phyloP scores from a whole-genome alignment of 306 rosid species.

The Pachyrhizus erosus region DNA sequence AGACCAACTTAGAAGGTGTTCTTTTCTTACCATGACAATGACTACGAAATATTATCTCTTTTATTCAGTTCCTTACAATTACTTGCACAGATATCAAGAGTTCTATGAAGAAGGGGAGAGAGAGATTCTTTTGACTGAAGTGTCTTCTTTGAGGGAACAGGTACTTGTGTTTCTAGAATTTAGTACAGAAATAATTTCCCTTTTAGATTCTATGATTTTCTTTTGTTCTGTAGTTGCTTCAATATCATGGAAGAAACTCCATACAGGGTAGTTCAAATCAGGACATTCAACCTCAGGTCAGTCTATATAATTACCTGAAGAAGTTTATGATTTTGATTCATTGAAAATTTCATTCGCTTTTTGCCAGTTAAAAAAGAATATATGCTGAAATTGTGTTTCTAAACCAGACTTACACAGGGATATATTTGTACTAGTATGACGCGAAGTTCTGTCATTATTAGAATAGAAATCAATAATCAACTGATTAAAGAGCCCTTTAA shows the following conservation, averaged over 20 bases:
- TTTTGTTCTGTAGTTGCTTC: constrained; percentile 70
- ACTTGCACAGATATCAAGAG: constrained; percentile 81
- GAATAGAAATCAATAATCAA: not conserved
- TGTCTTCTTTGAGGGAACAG: constrained; percentile 81
- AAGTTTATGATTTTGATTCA: constrained; percentile 26
- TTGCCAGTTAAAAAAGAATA: not conserved
- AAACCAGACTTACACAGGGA: constrained; percentile 10
- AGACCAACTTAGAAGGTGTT: constrained; percentile 91
- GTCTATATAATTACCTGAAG: constrained; percentile 39
- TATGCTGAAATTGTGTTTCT: constrained; percentile 20
- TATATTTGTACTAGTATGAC: constrained; percentile 26
- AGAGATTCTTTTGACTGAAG: constrained; percentile 74
- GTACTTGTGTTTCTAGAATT: constrained; percentile 48
- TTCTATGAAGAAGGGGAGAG: constrained; percentile 97
- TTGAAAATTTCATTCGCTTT: constrained; percentile 18
- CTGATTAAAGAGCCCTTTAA: not conserved
- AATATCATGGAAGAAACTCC: constrained; percentile 65
- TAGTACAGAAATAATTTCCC: constrained; percentile 11
- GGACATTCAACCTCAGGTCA: constrained; percentile 64
- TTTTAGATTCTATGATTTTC: constrained; percentile 25
- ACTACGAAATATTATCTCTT: constrained; percentile 2
- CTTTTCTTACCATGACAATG: constrained; percentile 4
- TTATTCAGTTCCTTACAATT: constrained; percentile 29
- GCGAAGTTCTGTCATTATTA: not conserved
- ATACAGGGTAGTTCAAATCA: constrained; percentile 48